Base-by-base conservation (phyloP, 768 basidiomycete species). In the Boletales sp. region DNA sequence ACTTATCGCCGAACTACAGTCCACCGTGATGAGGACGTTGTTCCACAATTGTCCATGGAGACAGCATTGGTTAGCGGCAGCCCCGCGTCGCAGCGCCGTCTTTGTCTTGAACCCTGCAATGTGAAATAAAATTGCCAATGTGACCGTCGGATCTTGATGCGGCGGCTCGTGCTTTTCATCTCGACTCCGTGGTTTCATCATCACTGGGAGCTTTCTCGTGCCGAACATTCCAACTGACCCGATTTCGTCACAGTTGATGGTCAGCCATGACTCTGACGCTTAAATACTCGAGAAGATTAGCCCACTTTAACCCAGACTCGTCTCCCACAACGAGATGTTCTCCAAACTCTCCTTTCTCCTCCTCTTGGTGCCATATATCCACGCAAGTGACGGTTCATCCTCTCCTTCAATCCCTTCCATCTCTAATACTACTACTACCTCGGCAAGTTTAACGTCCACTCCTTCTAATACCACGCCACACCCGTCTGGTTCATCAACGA, bases 331-430 rank as follows among this genome's bases (percentile, higher is more conserved):
- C 33, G 35, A 47, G 55, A 68, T 66, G 67, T 13, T 53, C 10
- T 39, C 51, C 43, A 32, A 38, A 17, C 21, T 62, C 37, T 53
- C 42, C 17, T 49, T 54, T 14, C 43, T 65, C 32, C 44, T 67
- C 25, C 43, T 65, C 0, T 41, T 37, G 11, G 46, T 28, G 14
- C 51, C 55, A 18, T 37, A 34, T 41, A 46, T 45, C 36, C 12
- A 57, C 17, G 51, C 48, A 15, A 25, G 21, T 1, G 28, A 18
- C 25, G 8, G 7, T 2, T 30, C 37, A 8, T 33, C 38, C 6
- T 42, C 21, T 21, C 21, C 36, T 31, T 43, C 49, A 8, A 33
- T 40, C 5, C 8, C 31, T 39, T 41, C 53, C 5, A 44, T 50
- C 17, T 42, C 48, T 17, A 12, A 19, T 15, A 3, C 45, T 18